These are phyloP conservation scores for Meyerozyma smithsonii DNA, from an alignment of 1,139 yeast genomes.

Conservation along the genomic window DNA sequence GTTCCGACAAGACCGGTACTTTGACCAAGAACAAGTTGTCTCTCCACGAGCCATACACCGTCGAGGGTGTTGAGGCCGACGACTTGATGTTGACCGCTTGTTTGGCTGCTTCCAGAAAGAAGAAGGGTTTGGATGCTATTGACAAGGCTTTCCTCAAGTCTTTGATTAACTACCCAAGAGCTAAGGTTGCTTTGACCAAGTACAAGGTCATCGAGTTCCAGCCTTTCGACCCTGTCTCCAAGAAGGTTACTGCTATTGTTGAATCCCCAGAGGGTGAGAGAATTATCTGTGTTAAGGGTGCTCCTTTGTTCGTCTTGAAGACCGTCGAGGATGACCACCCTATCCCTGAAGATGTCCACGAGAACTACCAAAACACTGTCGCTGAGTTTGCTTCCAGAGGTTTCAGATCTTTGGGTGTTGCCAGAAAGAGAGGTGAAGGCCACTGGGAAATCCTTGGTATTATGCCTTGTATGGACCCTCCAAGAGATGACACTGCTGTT, in stretches of 20 bases:
- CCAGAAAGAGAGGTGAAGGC: conserved; percentile 98
- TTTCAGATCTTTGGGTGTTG: conserved; percentile 98
- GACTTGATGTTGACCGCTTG: conserved; percentile 97
- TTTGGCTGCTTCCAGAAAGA: conserved; percentile 97
- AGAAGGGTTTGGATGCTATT: conserved; percentile 97
- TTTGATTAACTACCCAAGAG: conserved; percentile 81
- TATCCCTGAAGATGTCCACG: conserved; percentile 92
- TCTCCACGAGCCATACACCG: conserved; percentile 97
- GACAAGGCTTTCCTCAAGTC: conserved; percentile 97
- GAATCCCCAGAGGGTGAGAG: conserved; percentile 96
- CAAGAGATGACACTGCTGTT: conserved; percentile 97
- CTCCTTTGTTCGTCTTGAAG: conserved; percentile 90
- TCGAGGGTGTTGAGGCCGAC: conserved; percentile 97
- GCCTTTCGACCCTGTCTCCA: conserved; percentile 96
- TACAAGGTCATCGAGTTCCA: conserved; percentile 94
- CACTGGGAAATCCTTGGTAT: conserved; percentile 98
- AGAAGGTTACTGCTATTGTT: conserved; percentile 92
- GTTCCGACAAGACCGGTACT: conserved; percentile 99
- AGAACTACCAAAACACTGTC: conserved; percentile 93
- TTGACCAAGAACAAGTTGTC: conserved; percentile 96
- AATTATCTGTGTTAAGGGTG: conserved; percentile 96
- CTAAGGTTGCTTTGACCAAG: conserved; percentile 90
- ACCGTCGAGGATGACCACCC: conserved; percentile 97
- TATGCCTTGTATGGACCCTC: conserved; percentile 99
- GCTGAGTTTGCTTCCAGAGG: conserved; percentile 98